Evolutionary conservation across 2,329 filamentous ascomycete genomes (phyloP), one percentile per base, ranked within the genome.

Genomic region (Fusarium sp.): DNA sequence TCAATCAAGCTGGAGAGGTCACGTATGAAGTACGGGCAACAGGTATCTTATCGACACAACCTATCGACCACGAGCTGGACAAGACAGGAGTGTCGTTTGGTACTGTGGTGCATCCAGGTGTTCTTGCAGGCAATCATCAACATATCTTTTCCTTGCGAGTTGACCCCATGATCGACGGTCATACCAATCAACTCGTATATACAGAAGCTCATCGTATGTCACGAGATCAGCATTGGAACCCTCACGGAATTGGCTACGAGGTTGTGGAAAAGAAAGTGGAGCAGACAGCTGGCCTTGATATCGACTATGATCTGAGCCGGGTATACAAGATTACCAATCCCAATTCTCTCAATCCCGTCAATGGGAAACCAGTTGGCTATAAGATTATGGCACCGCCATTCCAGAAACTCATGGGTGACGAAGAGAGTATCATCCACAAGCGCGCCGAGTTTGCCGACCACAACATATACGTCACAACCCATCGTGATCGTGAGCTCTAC

Each of bases 91-190:
- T 69, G 69, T 77, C 77, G 5, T 91, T 84, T 71, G 89, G 89
- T 22, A 92, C 87, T 51, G 82, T 91, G 2, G 89, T 93, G 1
- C 83, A 84, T 1, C 86, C 88, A 0, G 90, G 90, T 1, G 87
- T 90, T 2, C 80, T 92, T 5, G 91, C 90, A 0, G 87, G 88
- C 54, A 87, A 91, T 74, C 90, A 93, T 70, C 91, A 93, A 73
- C 90, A 93, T 77, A 83, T 92, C 52, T 92, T 93, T 75, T 85
- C 83, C 19, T 75, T 89, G 24, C 84, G 89, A 3, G 86, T 92
- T 45, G 90, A 92, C 69, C 89, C 90, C 0, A 87, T 87, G 28
- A 84, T 91, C 33, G 89, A 91, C 67, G 26, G 81, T 71, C 62
- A 65, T 67, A 76, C 81, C 4, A 90, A 89, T 65, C 84, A 83